Base-by-base conservation (phyloP, 2,329 filamentous ascomycete species). In the Epicoccum nigrum region DNA sequence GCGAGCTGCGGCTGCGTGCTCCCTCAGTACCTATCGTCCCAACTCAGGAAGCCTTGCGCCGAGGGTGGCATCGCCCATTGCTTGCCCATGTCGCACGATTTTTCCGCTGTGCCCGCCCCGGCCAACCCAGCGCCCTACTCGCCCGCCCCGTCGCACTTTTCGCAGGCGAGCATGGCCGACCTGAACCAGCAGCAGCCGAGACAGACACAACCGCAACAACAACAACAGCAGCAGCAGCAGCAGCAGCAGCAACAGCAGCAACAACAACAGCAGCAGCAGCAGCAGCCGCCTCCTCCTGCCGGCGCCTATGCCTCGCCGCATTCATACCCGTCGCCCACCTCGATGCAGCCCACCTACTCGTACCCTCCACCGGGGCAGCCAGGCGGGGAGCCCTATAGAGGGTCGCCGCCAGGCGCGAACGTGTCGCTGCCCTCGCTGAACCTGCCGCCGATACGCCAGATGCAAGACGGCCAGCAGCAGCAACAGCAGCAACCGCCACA, bases 251-350 rank as follows among this genome's bases (percentile, higher is more conserved):
- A 59, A 39, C 60, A 39, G 59, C 54, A 52, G 52, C 66, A 71
- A 58, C 65, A 70, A 54, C 60, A 51, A 9, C 63, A 46, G 30
- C 25, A 56, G 28, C 54, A 46, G 45, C 48, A 43, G 8, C 57
- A 59, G 44, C 62, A 45, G 13, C 42, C 11, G 11, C 45, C 30
- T 15, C 30, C 45, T 11, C 45, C 23, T 4, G 38, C 59, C 30
- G 63, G 49, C n/a, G 58, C 70, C 66, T 66, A 81, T 78, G 64
- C 77, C 69, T 66, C 78, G 70, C 67, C 79, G 73, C 49, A 77
- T 55, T 79, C 77, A 16, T 81, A 81, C 60, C 78, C 79, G 8
- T 80, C 78, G 44, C 79, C 79, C 32, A 52, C 37, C 19, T 78
- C 77, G 45, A 78, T 76, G 72, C 70, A 73, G 63, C 71, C 77